These are phyloP conservation scores for Pythium monospermum DNA, from an alignment of 352 stramenopile species.

Conservation along the genomic window DNA sequence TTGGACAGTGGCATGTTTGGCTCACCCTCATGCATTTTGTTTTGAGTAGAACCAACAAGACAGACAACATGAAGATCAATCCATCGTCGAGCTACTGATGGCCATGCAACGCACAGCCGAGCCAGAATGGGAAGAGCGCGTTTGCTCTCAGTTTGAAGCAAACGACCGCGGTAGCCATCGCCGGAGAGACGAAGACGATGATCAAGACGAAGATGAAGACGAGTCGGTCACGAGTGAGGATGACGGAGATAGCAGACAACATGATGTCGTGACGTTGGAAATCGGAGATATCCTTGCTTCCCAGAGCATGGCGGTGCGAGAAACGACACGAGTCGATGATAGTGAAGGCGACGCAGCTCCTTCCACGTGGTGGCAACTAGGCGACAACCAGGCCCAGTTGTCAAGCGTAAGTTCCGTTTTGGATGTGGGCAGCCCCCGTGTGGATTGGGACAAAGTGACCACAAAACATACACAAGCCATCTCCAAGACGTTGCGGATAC, in stretches of 20 bases:
- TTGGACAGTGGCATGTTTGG: no score
- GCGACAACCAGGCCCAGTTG: conserved; percentile 23
- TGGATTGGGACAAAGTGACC: background rate
- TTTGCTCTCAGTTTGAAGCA: conserved; percentile 2
- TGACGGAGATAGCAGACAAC: conserved; percentile 20
- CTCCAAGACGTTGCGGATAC: background rate
- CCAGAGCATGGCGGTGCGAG: conserved; percentile 28
- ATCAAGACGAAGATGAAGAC: conserved; percentile 4
- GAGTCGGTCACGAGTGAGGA: conserved; percentile 4
- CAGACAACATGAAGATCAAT: conserved; percentile 16
- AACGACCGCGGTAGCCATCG: no score
- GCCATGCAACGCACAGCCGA: conserved; percentile 15
- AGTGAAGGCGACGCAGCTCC: conserved; percentile 3
- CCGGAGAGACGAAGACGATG: background rate
- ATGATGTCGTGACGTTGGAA: conserved; percentile 34
- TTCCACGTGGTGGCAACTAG: conserved; percentile 49
- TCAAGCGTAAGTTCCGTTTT: conserved; percentile 31
- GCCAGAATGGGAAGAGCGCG: conserved; percentile 2
- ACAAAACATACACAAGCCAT: background rate
- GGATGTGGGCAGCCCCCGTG: conserved; percentile 48
- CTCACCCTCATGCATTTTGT: no score
- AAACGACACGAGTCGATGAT: background rate
- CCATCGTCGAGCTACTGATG: conserved; percentile 21
- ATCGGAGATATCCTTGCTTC: conserved; percentile 69
- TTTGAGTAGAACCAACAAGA: background rate